Evolutionary conservation across 257 asterid species (phyloP).

Genomic region (Nicotiana benthamiana): DNA sequence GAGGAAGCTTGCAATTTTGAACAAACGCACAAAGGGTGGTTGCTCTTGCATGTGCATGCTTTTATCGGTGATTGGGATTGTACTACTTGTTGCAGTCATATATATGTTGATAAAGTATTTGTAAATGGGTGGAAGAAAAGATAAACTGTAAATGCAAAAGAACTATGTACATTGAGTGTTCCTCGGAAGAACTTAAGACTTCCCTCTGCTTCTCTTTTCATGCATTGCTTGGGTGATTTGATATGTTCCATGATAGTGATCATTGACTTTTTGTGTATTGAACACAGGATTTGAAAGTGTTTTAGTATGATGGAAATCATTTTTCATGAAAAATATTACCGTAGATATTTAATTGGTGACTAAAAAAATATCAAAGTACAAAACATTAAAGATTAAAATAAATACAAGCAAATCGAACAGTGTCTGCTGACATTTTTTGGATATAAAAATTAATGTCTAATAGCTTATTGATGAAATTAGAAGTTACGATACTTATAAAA

Average conservation of each 20-base stretch:
- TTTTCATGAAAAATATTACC: too few relatives aligned
- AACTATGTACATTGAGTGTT: background rate
- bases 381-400: too few relatives aligned
- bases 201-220: background rate
- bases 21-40: constrained; percentile 71
- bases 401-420: too few relatives aligned
- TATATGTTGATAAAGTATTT: constrained; percentile 62
- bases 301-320: too few relatives aligned
- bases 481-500: too few relatives aligned
- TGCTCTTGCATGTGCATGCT: constrained; percentile 84
- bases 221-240: constrained; percentile 2
- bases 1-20: too few relatives aligned
- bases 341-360: too few relatives aligned
- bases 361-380: too few relatives aligned
- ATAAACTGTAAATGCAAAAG: background rate
- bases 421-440: too few relatives aligned
- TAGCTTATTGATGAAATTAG: too few relatives aligned
- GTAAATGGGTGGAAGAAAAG: constrained; percentile 20
- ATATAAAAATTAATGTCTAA: too few relatives aligned
- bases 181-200: background rate
- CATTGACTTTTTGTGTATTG: background rate
- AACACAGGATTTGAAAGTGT: too few relatives aligned
- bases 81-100: constrained; percentile 46
- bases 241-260: background rate
- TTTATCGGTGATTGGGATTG: constrained; percentile 58